Percentiles rank a stretch among this genome's conserved stretches.
These are phyloP conservation scores for Didymella pinodella DNA, from an alignment of 2,329 filamentous ascomycete genomes.

Conservation along the genomic window DNA sequence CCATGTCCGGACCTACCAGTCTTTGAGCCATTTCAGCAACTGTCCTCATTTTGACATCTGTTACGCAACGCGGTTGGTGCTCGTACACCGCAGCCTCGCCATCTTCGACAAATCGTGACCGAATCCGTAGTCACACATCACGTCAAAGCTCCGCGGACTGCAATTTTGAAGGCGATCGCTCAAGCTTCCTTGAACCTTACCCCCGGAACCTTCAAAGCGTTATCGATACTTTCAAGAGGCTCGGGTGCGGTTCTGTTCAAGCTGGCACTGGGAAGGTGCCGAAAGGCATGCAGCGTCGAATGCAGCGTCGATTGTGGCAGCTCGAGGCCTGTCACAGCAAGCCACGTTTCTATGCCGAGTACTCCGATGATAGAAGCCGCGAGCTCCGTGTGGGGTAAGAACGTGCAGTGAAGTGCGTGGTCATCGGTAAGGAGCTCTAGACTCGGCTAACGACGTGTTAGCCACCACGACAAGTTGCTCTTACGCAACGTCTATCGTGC, in stretches of 20 bases:
- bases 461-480: neutral
- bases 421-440: slow-evolving; percentile 2
- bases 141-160: neutral
- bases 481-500: slow-evolving; percentile 10
- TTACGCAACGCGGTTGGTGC: neutral
- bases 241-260: neutral
- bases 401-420: slow-evolving; percentile 8
- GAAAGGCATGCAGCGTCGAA: neutral
- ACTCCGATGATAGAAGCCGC: slow-evolving; percentile 1
- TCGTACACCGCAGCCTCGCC: neutral
- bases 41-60: neutral
- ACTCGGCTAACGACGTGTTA: slow-evolving; percentile 6
- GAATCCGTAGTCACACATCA: neutral
- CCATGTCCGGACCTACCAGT: neutral
- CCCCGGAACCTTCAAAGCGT: neutral
- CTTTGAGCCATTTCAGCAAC: neutral
- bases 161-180: neutral
- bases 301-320: neutral
- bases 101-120: neutral
- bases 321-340: neutral
- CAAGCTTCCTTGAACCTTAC: neutral
- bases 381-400: slow-evolving; percentile 13
- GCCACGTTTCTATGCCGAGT: slow-evolving; percentile 8
- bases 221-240: neutral
- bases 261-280: neutral